Base-by-base conservation (phyloP, 2,329 filamentous ascomycete genomes). In the Cladophialophora exuberans region DNA sequence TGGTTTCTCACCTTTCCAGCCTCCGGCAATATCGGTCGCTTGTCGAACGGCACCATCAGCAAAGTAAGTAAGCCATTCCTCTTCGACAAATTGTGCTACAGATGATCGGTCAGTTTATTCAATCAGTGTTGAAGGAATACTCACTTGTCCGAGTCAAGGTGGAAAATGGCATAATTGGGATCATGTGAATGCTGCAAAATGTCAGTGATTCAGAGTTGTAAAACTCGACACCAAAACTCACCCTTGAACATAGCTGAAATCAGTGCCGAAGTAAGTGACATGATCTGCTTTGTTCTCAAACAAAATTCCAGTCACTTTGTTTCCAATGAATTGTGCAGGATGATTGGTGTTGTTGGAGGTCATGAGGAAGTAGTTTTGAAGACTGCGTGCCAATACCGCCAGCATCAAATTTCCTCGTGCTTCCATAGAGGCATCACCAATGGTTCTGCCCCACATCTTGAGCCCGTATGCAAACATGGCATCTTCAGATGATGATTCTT, bases 241-340 rank as follows among this genome's bases (percentile, higher is more conserved):
- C 74, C 80, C 83, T 68, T 85, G 78, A 57, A 95, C 82, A 64
- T 84, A 89, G 71, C 93, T 87, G 10, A 83, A 80, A 54, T 86
- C 83, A 46, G 76, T 70, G 41, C 90, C 89, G 66, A 97, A 97
- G 73, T 90, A 97, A 1, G 93, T 97, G 3, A 88, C 87, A 72
- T 97, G 90, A 70, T 97, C 90, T 50, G 91, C 82, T 74, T 97
- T 97, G 77, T 97, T 97, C 73, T 97, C 93, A 66, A 97, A 97
- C 6, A 96, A 69, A 61, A 85, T 84, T 13, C 82, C 83, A 1
- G 79, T 77, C 5, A 82, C 78, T 72, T 88, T 91, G 78, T 97
- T 97, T 36, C 77, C 82, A 60, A 89, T 85, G 68, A 95, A 96
- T n/a, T 86, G 76, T 1, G 79, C 64, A 0, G 93, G 93, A 65